Evolutionary conservation across 139 green algal species (phyloP).

Genomic region (Coccomyxa sp.): DNA sequence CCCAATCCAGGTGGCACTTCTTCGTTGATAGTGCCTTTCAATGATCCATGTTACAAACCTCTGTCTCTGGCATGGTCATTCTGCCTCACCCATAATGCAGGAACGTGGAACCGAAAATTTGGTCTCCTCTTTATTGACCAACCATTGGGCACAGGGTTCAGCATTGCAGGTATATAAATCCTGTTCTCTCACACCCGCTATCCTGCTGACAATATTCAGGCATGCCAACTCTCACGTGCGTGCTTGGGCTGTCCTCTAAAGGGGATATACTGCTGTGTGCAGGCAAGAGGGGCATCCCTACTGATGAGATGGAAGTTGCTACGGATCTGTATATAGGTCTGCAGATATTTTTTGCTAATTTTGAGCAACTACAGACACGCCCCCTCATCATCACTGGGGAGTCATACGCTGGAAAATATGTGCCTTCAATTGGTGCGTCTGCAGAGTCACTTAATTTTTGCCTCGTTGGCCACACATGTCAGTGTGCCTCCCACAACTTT

Average conservation of each 20-base stretch:
- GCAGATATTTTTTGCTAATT: slow-evolving; percentile 28
- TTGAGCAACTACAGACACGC: slow-evolving; percentile 23
- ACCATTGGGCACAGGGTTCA: slow-evolving; percentile 22
- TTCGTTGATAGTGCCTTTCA: background rate
- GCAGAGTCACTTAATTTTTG: background rate
- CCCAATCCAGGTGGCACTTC: slow-evolving; percentile 28
- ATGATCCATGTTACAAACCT: background rate
- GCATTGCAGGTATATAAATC: slow-evolving; percentile 1
- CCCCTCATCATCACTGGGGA: slow-evolving; percentile 59
- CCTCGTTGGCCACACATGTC: background rate
- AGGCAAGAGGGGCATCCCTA: slow-evolving; percentile 33
- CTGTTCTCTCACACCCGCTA: background rate
- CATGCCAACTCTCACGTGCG: background rate
- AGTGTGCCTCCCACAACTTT: background rate
- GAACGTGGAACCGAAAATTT: slow-evolving; percentile 31
- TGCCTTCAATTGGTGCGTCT: slow-evolving; percentile 28
- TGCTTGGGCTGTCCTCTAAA: background rate
- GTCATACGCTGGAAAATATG: slow-evolving; percentile 58
- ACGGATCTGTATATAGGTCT: slow-evolving; percentile 45
- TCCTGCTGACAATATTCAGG: background rate
- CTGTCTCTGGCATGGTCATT: background rate
- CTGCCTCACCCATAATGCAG: slow-evolving; percentile 14
- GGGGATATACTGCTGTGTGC: background rate
- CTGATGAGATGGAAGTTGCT: slow-evolving; percentile 47
- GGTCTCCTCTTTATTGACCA: slow-evolving; percentile 52